Conservation (phyloP, 805 yeast genomes). For the Metschnikowia aberdeeniae region DNA sequence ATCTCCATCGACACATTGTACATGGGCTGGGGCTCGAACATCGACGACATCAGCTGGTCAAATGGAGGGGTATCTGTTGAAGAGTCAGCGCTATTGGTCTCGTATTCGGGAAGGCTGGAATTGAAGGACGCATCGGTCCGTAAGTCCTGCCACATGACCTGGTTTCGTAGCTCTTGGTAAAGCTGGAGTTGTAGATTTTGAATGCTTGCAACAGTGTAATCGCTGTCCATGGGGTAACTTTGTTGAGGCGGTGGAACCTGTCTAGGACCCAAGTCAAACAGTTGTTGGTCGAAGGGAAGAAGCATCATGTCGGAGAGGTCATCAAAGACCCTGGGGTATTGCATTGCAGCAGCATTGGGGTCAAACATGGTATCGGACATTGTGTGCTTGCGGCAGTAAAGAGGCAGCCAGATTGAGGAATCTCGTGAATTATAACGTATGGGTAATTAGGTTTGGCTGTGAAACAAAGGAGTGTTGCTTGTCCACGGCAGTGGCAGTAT, state of each 20-base stretch:
- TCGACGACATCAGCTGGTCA: conserved; percentile 2
- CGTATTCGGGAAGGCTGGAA: conserved; percentile 15
- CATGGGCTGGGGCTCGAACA: neutral
- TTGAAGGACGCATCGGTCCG: conserved; percentile 14
- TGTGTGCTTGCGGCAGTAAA: neutral
- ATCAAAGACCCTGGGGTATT: neutral
- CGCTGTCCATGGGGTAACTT: neutral
- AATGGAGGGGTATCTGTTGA: conserved; percentile 17
- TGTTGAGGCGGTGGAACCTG: neutral
- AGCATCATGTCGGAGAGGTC: conserved; percentile 1
- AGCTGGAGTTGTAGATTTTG: conserved; percentile 9
- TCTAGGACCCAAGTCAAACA: neutral
- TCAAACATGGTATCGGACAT: neutral
- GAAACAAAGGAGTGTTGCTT: neutral
- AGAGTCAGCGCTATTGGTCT: conserved; percentile 12
- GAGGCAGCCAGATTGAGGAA: neutral
- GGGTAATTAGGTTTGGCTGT: neutral
- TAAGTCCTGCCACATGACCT: conserved; percentile 9
- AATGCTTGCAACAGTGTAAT: conserved; percentile 1
- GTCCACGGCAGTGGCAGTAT: neutral
- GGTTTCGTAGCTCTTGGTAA: conserved; percentile 12
- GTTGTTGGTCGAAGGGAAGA: conserved; percentile 1
- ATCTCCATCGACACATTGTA: neutral
- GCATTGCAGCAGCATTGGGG: neutral
- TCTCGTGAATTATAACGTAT: too few relatives aligned